Percentiles rank a stretch among this genome's conserved stretches.
Evolutionary conservation across 441 rosid species (phyloP).

Genomic region (Populus hybrid): DNA sequence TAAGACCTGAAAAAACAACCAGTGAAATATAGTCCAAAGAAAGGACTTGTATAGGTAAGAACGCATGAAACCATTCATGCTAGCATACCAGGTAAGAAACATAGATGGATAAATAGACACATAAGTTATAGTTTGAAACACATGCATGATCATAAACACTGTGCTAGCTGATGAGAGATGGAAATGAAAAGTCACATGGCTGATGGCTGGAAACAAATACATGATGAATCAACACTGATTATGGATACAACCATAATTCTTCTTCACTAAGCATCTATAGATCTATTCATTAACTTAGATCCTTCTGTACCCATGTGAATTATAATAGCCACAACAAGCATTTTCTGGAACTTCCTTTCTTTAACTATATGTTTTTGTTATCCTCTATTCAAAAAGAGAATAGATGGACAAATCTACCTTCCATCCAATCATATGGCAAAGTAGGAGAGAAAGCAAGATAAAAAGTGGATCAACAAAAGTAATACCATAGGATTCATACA

Average conservation of each 20-base stretch:
- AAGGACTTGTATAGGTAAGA: neutral
- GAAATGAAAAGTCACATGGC: neutral
- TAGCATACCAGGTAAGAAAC: neutral
- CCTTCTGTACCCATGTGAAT: neutral
- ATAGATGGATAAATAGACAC: neutral
- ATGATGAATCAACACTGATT: neutral
- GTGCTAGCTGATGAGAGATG: neutral
- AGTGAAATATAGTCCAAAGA: neutral
- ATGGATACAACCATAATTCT: neutral
- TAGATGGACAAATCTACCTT: neutral
- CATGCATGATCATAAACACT: neutral
- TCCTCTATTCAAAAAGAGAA: neutral
- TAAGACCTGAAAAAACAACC: slow-evolving; percentile 35
- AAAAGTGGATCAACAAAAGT: neutral
- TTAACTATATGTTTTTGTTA: neutral
- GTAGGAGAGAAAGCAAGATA: neutral
- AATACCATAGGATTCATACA: neutral
- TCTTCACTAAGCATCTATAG: neutral
- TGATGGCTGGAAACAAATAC: neutral
- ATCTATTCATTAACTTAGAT: neutral
- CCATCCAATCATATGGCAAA: neutral
- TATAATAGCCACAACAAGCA: neutral
- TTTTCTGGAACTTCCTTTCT: neutral
- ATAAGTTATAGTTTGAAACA: neutral
- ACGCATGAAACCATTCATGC: neutral